Evolutionary conservation across 1,139 yeast species (phyloP).

Genomic region (Candida glucosophila): DNA sequence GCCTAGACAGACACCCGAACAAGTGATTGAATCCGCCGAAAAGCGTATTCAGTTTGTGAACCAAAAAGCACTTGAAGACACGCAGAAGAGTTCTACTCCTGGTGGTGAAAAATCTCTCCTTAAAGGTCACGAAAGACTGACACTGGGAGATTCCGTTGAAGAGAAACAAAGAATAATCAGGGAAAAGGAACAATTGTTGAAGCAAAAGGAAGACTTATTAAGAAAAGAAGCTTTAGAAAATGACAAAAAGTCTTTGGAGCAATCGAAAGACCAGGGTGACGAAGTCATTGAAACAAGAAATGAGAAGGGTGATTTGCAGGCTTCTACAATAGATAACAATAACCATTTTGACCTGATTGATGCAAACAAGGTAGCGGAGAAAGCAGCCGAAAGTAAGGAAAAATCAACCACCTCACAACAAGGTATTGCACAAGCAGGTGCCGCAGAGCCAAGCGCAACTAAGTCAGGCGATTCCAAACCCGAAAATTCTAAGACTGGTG

Average conservation of each 20-base stretch:
- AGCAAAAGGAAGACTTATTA: constrained; percentile 7
- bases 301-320: constrained; percentile 11
- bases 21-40: too few relatives aligned
- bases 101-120: too few relatives aligned
- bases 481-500: constrained; percentile 2
- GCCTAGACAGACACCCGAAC: too few relatives aligned
- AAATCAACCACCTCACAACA: too few relatives aligned
- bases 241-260: too few relatives aligned
- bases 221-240: constrained; percentile 3
- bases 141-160: too few relatives aligned
- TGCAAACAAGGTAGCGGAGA: constrained; percentile 4
- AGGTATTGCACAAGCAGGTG: too few relatives aligned
- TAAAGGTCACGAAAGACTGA: too few relatives aligned
- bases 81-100: too few relatives aligned
- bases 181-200: constrained; percentile 11
- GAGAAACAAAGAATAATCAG: constrained; percentile 4
- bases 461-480: constrained; percentile 6
- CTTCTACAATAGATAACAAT: constrained; percentile 32
- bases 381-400: constrained; percentile 1
- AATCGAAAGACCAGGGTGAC: constrained; percentile 22
- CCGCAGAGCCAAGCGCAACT: constrained; percentile 2
- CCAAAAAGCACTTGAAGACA: too few relatives aligned
- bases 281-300: constrained; percentile 17
- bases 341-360: constrained; percentile 16
- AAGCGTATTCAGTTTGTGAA: too few relatives aligned